A percentile compares a stretch with the other conserved stretches of the same genome.
Evolutionary conservation across 805 yeast genomes (phyloP).

Genomic region (Metschnikowia similis): DNA sequence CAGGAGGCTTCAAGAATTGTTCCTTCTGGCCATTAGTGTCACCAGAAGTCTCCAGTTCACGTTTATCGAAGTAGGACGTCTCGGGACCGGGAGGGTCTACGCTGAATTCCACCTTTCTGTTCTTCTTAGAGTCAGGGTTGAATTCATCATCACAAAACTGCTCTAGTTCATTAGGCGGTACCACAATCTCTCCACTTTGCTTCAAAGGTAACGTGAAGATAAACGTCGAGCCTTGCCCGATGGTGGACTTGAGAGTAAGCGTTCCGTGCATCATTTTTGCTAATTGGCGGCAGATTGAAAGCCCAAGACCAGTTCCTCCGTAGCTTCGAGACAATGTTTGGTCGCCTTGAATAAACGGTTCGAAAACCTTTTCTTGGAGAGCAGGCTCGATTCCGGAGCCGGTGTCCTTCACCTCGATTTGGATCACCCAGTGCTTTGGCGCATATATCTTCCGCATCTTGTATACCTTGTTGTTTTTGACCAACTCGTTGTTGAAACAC

Average conservation of each 20-base stretch:
- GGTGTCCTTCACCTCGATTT: slow-evolving; percentile 77
- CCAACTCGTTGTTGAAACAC: slow-evolving; percentile 24
- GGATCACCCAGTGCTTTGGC: slow-evolving; percentile 52
- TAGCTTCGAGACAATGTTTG: slow-evolving; percentile 85
- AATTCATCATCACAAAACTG: slow-evolving; percentile 64
- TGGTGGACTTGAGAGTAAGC: slow-evolving; percentile 63
- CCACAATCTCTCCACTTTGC: slow-evolving; percentile 54
- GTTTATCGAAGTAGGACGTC: neutral
- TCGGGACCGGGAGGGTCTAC: slow-evolving; percentile 8
- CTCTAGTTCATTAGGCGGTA: slow-evolving; percentile 32
- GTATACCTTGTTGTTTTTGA: slow-evolving; percentile 33
- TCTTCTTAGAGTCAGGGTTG: slow-evolving; percentile 49
- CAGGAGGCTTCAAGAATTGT: neutral
- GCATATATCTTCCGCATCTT: slow-evolving; percentile 31
- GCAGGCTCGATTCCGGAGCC: slow-evolving; percentile 92
- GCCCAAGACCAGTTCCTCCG: slow-evolving; percentile 95
- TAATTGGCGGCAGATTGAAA: slow-evolving; percentile 82
- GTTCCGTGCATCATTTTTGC: slow-evolving; percentile 91
- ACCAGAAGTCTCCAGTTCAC: neutral
- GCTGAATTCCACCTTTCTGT: slow-evolving; percentile 47
- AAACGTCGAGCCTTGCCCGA: slow-evolving; percentile 83
- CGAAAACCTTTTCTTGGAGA: slow-evolving; percentile 80
- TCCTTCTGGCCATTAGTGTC: neutral
- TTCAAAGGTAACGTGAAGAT: slow-evolving; percentile 73
- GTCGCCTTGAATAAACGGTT: slow-evolving; percentile 96